Base-by-base conservation (phyloP, 75 land plant species). In the Adiantum capillusveneris region DNA sequence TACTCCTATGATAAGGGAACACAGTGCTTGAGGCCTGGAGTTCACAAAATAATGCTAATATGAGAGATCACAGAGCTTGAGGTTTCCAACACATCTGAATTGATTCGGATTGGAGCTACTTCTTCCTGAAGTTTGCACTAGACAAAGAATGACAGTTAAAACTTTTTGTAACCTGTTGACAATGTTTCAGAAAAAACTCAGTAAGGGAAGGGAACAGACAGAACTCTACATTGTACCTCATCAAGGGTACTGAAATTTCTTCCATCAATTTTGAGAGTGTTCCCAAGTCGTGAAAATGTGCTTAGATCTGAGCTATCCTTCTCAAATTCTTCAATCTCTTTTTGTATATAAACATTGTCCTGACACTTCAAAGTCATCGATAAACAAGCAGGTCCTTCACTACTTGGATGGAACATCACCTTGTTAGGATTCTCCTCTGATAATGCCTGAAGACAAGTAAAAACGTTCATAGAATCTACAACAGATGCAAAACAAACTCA, bases 191-290 rank as follows among this genome's bases (percentile, higher is more conserved):
- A n/a, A n/a, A n/a, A n/a, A n/a, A n/a, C n/a, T n/a, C n/a, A n/a
- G n/a, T n/a, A n/a, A n/a, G n/a, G n/a, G n/a, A n/a, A n/a, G n/a
- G n/a, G n/a, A n/a, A n/a, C n/a, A n/a, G n/a, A n/a, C n/a, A n/a
- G n/a, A n/a, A n/a, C n/a, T n/a, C n/a, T n/a, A n/a, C n/a, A n/a
- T n/a, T n/a, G 50, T 46, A 89, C 98, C 90, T 93, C 96, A 65
- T 93, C 98, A 48, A 93, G 74, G 72, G 89, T 95, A 59, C 84
- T 87, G 70, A 78, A 93, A 16, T 79, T 78, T 56, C 86, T 90
- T 6, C 81, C 82, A 31, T 82, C 98, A 49, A 93, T 89, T 25
- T 75, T 81, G 17, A 93, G 67, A 14, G 81, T 85, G 56, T 89
- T 85, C 44, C 98, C 98, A 31, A 93, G 76, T 36, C 96, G 82